Percentiles rank a stretch among this genome's conserved stretches.
phyloP scores from a whole-genome alignment of 2,329 filamentous ascomycete genomes.

The Lachnellula hyalina region DNA sequence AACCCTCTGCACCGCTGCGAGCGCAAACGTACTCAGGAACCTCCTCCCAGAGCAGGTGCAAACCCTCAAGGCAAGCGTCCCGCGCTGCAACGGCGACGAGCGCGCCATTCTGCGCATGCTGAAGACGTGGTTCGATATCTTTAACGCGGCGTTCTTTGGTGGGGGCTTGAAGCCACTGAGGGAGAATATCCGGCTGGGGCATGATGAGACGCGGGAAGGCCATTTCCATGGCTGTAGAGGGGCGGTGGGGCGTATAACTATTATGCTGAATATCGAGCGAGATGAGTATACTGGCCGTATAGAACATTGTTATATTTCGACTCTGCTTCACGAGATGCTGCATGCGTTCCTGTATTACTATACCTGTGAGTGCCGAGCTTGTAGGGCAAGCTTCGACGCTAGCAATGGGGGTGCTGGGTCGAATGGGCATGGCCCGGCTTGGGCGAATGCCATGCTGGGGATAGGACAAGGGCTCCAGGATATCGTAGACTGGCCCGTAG shows the following conservation, averaged over 20 bases:
- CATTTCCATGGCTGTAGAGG: background rate
- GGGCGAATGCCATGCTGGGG: background rate
- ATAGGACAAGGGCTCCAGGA: background rate
- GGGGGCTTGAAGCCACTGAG: background rate
- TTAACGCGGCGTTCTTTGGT: background rate
- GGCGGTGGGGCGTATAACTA: background rate
- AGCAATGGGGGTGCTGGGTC: background rate
- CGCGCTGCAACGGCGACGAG: background rate
- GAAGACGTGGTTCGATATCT: background rate
- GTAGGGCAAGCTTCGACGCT: background rate
- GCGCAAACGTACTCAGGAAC: background rate
- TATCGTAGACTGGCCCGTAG: background rate
- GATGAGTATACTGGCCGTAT: background rate
- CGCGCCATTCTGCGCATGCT: background rate
- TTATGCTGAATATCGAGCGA: background rate
- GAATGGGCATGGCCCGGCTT: background rate
- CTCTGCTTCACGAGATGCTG: background rate
- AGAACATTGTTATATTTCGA: background rate
- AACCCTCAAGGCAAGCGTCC: background rate
- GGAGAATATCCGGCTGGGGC: background rate
- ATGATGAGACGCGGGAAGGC: background rate
- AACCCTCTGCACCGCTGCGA: background rate
- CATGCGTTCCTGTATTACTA: background rate
- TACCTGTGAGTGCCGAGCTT: background rate
- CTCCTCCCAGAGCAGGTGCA: background rate